Conservation (phyloP, 2,329 filamentous ascomycete genomes). For the Lachnum nothofagi region DNA sequence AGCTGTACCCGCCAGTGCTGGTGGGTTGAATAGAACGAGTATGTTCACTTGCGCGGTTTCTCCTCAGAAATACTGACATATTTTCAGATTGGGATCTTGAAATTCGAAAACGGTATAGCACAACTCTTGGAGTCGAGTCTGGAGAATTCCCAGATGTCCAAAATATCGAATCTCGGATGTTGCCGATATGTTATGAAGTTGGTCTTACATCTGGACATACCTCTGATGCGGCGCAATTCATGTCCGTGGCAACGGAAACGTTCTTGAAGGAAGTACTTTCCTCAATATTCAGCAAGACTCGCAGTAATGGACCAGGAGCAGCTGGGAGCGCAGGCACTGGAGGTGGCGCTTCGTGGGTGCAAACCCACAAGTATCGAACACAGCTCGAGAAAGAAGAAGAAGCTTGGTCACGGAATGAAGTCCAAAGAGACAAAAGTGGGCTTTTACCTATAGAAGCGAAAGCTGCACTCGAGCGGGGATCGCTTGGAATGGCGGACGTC, state of each 20-base stretch:
- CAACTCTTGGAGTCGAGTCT: constrained; percentile 61
- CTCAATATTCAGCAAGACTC: constrained; percentile 58
- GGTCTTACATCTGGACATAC: constrained; percentile 56
- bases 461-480: constrained; percentile 64
- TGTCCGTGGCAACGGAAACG: constrained; percentile 61
- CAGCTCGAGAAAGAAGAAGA: constrained; percentile 74
- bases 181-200: constrained; percentile 63
- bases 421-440: constrained; percentile 69
- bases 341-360: constrained; percentile 64
- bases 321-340: constrained; percentile 59
- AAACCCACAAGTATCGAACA: constrained; percentile 71
- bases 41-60: constrained; percentile 46
- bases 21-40: constrained; percentile 72
- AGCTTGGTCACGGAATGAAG: constrained; percentile 64
- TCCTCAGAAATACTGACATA: constrained; percentile 4
- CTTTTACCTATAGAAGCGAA: constrained; percentile 77
- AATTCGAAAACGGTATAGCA: constrained; percentile 60
- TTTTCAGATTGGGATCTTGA: constrained; percentile 58
- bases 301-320: constrained; percentile 60
- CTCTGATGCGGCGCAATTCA: constrained; percentile 56
- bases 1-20: constrained; percentile 63
- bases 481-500: constrained; percentile 73
- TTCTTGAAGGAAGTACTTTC: constrained; percentile 64
- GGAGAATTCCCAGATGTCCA: constrained; percentile 65
- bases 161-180: constrained; percentile 59